Evolutionary conservation across 2,329 filamentous ascomycete species (phyloP), one percentile per base, ranked within the genome.

Genomic region (Lecanicillium sp.): DNA sequence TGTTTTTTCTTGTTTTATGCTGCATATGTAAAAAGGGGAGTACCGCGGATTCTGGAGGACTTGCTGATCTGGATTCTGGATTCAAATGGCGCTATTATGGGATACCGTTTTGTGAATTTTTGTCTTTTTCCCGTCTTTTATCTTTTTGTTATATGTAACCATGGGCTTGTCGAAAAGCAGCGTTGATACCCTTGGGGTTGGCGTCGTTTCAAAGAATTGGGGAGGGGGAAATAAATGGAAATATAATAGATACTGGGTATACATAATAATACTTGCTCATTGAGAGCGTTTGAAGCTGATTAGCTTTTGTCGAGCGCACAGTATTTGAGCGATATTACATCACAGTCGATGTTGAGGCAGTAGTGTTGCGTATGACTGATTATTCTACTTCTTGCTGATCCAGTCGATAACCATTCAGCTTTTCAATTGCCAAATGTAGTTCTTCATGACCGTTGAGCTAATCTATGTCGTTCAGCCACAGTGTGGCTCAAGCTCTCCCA

Each of bases 1-100:
- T 30, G 29, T 33, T 29, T 27, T 4, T 30, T 38, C 29, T 48
- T 51, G 26, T 40, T 46, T 44, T 41, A 35, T 41, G 37, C 29
- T 3, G 23, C 36, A 47, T 35, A 41, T 20, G 36, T n/a, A 47
- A 33, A 21, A 35, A 11, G 37, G 36, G 44, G 44, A 47, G 44
- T 47, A 47, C 29, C 26, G 20, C 21, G 44, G 21, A 35, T 40
- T 47, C 29, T 47, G 27, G 44, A 21, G 19, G 15, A 47, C 26
- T 12, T n/a, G 27, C 27, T 35, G 44, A 14, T 27, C 44, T 36
- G 44, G 37, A 47, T n/a, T 47, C n/a, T 33, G 35, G 35, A 8
- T 47, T 41, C n/a, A n/a, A n/a, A n/a, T 27, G 7, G 7, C 26
- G 26, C 12, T 29, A 29, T 29, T 29, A 7, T 29, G 7, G 26